Conservation (phyloP, 345 rosid genomes). For the Dipteronia sinensis region DNA sequence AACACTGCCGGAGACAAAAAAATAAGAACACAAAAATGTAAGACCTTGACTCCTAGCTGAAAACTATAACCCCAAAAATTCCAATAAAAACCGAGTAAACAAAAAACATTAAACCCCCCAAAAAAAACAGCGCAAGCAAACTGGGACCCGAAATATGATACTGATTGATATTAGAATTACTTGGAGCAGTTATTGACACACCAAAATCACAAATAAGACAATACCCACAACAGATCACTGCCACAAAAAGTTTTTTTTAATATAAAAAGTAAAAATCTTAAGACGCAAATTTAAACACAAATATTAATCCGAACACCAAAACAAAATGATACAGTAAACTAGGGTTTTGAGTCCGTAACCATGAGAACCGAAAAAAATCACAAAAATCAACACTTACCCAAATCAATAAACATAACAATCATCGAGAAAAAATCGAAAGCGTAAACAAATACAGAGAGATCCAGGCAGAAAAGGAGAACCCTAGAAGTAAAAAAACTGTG, state of each 20-base stretch:
- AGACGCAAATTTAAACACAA: neutral
- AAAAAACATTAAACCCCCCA: neutral
- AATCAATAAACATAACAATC: neutral
- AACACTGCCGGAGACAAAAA: neutral
- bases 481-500: neutral
- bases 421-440: neutral
- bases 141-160: neutral
- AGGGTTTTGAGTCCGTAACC: neutral
- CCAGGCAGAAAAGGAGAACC: neutral
- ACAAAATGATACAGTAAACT: neutral
- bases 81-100: neutral
- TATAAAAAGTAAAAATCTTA: neutral
- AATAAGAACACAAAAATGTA: neutral
- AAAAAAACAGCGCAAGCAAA: neutral
- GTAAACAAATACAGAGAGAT: neutral
- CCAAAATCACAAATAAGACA: neutral
- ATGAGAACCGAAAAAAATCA: neutral
- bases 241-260: no score
- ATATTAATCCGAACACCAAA: neutral
- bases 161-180: neutral
- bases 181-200: neutral
- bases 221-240: neutral
- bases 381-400: conserved; percentile 8
- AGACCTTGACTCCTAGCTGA: neutral
- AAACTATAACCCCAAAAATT: neutral